phyloP scores from a whole-genome alignment of 2,329 filamentous ascomycete genomes.

The Tolypocladium capitatum region DNA sequence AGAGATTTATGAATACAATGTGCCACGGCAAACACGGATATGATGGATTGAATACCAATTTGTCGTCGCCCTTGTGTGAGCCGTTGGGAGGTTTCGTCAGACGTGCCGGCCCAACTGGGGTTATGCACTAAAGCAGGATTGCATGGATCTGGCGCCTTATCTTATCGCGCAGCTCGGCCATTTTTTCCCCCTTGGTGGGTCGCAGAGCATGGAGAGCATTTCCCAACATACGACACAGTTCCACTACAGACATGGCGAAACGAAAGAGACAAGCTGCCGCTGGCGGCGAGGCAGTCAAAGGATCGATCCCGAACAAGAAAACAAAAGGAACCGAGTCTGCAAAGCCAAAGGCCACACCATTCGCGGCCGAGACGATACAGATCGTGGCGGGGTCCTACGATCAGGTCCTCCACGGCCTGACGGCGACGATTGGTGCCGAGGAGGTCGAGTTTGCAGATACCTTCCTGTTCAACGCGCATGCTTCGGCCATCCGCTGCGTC shows the following conservation, averaged over 20 bases:
- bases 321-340: constrained; percentile 10
- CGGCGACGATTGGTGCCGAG: constrained; percentile 46
- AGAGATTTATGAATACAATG: neutral
- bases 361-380: constrained; percentile 52
- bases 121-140: neutral
- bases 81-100: too few relatives aligned
- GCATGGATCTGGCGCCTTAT: constrained; percentile 1
- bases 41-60: too few relatives aligned
- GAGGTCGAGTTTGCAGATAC: constrained; percentile 68
- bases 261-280: constrained; percentile 30
- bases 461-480: constrained; percentile 91
- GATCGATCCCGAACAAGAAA: constrained; percentile 18
- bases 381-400: constrained; percentile 92
- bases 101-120: neutral
- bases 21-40: too few relatives aligned
- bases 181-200: constrained; percentile 3
- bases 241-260: constrained; percentile 27
- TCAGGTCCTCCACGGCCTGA: constrained; percentile 78
- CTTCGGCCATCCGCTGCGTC: constrained; percentile 78
- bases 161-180: neutral
- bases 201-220: neutral
- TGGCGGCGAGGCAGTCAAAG: constrained; percentile 12
- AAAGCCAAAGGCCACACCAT: constrained; percentile 1
- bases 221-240: neutral
- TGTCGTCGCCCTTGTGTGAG: too few relatives aligned